Base-by-base conservation (phyloP, 2,329 filamentous ascomycete genomes). In the Magnaporthiopsis poae region DNA sequence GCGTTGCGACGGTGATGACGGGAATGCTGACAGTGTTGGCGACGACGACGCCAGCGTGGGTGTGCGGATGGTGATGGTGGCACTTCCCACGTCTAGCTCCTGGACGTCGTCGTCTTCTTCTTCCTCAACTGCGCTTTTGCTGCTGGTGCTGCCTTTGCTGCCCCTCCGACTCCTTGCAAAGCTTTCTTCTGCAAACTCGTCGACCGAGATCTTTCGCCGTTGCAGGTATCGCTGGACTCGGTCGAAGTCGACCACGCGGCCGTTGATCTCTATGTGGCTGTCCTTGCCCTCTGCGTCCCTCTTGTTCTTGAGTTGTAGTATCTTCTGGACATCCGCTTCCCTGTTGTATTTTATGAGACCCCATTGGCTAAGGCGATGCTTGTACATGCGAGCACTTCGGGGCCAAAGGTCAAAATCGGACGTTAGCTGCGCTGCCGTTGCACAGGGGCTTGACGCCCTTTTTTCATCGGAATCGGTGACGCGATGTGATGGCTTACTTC, bases 311-410 rank as follows among this genome's bases (percentile, higher is more conserved):
- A 62, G 31, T 18, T 33, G 25, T 27, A 66, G 39, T 18, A 66
- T 62, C 29, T 21, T 25, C 29, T 62, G 65, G 11, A 66, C 65
- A 18, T 66, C 65, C 5, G 65, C 39, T 39, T 66, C 65, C 29
- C 59, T 46, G 15, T 66, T 66, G 39, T 66, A 62, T 46, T 66
- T 66, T 60, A 66, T 60, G 27, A 62, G 39, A n/a, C 65, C 65
- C 65, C 65, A 66, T 35, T 66, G 65, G 33, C 36, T 62, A 1
- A 66, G 29, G 21, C 65, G 65, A 33, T 66, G 60, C 60, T 66
- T 66, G 65, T 66, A 66, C 65, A 66, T 66, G 27, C 63, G 63
- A 15, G 63, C 39, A n/a, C 63, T 64, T 11, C 3, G 33, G 15
- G 8, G 21, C 21, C 46, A 9, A 21, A 11, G 46, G 21, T 4